phyloP scores from a whole-genome alignment of 306 rosid genomes.

The Mimosa pudica region DNA sequence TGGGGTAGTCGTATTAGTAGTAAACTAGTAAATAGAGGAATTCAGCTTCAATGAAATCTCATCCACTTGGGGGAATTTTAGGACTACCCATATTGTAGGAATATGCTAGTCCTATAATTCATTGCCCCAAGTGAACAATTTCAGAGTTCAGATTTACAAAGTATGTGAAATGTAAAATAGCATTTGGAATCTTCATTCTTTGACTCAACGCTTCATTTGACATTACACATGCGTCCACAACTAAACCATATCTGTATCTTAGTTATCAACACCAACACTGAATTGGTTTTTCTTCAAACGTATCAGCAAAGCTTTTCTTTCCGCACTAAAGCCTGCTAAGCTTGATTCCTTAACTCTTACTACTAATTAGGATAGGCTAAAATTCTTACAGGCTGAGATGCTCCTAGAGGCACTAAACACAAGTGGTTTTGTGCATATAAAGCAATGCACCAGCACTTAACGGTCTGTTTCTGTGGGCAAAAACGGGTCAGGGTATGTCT shows the following conservation, averaged over 20 bases:
- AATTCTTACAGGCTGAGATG: constrained; percentile 7
- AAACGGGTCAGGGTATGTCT: constrained; percentile 50
- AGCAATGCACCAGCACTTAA: background rate
- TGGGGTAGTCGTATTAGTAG: background rate
- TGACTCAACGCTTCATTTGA: constrained; percentile 11
- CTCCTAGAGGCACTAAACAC: constrained; percentile 6
- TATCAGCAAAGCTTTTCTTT: constrained; percentile 9
- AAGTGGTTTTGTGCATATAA: background rate
- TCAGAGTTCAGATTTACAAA: background rate
- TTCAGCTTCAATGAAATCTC: background rate
- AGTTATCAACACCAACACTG: background rate
- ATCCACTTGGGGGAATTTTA: background rate
- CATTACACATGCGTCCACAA: background rate
- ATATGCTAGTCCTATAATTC: too few species aligned
- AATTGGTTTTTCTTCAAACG: background rate
- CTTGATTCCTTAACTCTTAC: constrained; percentile 15
- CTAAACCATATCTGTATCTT: constrained; percentile 16
- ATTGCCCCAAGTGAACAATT: background rate
- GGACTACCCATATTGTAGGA: too few species aligned
- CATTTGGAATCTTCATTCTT: constrained; percentile 15
- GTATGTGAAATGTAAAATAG: constrained; percentile 1
- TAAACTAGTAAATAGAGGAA: background rate
- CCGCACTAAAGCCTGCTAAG: constrained; percentile 28
- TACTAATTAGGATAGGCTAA: constrained; percentile 8
- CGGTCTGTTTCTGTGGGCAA: constrained; percentile 18